These are phyloP conservation scores for Ophiocordyceps unilateralis DNA, from an alignment of 2,329 filamentous ascomycete genomes.

Conservation along the genomic window DNA sequence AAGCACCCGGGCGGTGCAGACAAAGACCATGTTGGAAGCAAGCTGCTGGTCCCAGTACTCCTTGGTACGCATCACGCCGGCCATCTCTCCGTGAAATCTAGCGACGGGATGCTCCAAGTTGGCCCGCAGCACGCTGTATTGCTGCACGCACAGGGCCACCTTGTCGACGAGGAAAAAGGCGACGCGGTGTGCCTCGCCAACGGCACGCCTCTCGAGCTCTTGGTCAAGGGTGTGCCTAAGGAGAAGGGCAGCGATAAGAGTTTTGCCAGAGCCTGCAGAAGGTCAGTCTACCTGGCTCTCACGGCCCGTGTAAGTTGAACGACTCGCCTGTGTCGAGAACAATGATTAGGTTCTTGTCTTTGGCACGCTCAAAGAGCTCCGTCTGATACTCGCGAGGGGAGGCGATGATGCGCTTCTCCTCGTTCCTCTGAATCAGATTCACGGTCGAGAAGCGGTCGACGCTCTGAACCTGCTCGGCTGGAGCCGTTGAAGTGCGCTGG, in stretches of 20 bases:
- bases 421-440: background rate
- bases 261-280: conserved; percentile 66
- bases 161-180: conserved; percentile 87
- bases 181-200: conserved; percentile 42
- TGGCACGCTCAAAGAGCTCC: conserved; percentile 80
- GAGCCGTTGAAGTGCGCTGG: background rate
- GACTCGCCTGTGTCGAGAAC: conserved; percentile 69
- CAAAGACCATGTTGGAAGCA: conserved; percentile 59
- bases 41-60: conserved; percentile 35
- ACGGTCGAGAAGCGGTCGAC: background rate
- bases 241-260: conserved; percentile 80
- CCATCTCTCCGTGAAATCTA: conserved; percentile 58
- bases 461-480: background rate
- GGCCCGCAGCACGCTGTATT: conserved; percentile 61
- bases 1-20: conserved; percentile 83
- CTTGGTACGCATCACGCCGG: conserved; percentile 19
- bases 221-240: conserved; percentile 59
- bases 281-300: background rate
- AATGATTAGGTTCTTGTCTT: conserved; percentile 71
- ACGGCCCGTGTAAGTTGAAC: background rate
- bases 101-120: conserved; percentile 65
- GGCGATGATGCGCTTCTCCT: conserved; percentile 40
- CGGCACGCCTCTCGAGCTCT: conserved; percentile 53
- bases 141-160: conserved; percentile 79
- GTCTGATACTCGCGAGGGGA: conserved; percentile 80